phyloP scores from a whole-genome alignment of 805 yeast genomes.

The Ogataea pignaliae region DNA sequence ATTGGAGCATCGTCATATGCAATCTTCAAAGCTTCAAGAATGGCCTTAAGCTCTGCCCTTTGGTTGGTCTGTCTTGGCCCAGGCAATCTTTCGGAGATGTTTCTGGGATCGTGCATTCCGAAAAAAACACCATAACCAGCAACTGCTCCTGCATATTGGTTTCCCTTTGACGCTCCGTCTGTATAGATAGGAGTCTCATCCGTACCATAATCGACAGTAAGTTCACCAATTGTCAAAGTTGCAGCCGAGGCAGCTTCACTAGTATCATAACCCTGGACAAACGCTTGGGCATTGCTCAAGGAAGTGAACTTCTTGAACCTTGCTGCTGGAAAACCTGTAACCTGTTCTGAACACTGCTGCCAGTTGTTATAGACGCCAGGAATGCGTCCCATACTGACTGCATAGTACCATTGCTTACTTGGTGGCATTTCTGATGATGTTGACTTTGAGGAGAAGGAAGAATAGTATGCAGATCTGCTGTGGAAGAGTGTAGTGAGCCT shows the following conservation, averaged over 20 bases:
- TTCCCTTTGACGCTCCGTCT: slow-evolving; percentile 73
- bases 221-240: neutral
- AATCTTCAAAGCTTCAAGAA: slow-evolving; percentile 47
- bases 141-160: slow-evolving; percentile 40
- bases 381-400: slow-evolving; percentile 48
- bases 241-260: neutral
- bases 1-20: slow-evolving; percentile 32
- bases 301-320: slow-evolving; percentile 51
- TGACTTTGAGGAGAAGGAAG: too few species aligned
- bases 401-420: slow-evolving; percentile 37
- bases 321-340: slow-evolving; percentile 54
- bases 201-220: neutral
- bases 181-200: slow-evolving; percentile 42
- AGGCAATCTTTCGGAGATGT: slow-evolving; percentile 49
- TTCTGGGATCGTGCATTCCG: slow-evolving; percentile 51
- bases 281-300: slow-evolving; percentile 44
- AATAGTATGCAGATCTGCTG: too few species aligned
- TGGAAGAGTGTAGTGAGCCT: too few species aligned
- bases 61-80: slow-evolving; percentile 63
- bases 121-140: slow-evolving; percentile 79
- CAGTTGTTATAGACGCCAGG: slow-evolving; percentile 59
- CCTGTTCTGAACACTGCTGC: slow-evolving; percentile 51
- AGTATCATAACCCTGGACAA: slow-evolving; percentile 20
- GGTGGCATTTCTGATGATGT: too few species aligned
- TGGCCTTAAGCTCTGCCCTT: slow-evolving; percentile 73